Evolutionary conservation across 2,329 filamentous ascomycete species (phyloP), one percentile per base, ranked within the genome.

Genomic region (Tolypocladium ovalisporum): DNA sequence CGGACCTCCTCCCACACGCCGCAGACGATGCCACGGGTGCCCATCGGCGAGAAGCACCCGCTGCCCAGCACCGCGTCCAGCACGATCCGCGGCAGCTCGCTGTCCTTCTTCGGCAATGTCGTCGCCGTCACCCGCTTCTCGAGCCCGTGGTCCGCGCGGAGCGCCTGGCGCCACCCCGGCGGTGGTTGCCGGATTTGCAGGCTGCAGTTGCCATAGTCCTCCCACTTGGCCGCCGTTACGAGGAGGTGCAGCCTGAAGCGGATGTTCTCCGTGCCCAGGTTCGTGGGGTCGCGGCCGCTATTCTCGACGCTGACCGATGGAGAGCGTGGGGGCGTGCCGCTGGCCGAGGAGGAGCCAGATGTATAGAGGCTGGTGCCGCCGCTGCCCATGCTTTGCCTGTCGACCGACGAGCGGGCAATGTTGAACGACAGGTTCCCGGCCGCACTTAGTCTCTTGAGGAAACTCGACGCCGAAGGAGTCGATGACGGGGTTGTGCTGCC

Each of bases 91-190:
- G 83, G 82, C 61, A 75, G 70, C 37, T 81, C 78, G 24, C 72
- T 69, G n/a, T 76, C 71, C 67, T 81, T 83, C 70, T 84, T 83
- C 1, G 84, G 86, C 66, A 90, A 86, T 7, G 84, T 85, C 5
- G 82, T 83, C 29, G 97, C 85, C 19, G 96, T 77, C 58, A 99
- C 84, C 10, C 93, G 86, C 75, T 97, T 97, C 74, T 96, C 89
- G 61, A 88, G 75, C 22, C 86, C 85, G 63, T 86, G 80, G 60
- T 84, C 77, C 61, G 81, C 81, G 44, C 78, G 75, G 56, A 83
- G 76, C 58, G 79, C 83, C 72, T 81, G 82, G 47, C 76, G 76
- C 70, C 80, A 81, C 8, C 82, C 82, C 39, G 73, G 81, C 55
- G 79, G 86, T n/a, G 90, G 88, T 22, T 85, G 83, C 68, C 91